Base-by-base conservation (phyloP, 352 stramenopile genomes). In the Plasmopara halstedii region DNA sequence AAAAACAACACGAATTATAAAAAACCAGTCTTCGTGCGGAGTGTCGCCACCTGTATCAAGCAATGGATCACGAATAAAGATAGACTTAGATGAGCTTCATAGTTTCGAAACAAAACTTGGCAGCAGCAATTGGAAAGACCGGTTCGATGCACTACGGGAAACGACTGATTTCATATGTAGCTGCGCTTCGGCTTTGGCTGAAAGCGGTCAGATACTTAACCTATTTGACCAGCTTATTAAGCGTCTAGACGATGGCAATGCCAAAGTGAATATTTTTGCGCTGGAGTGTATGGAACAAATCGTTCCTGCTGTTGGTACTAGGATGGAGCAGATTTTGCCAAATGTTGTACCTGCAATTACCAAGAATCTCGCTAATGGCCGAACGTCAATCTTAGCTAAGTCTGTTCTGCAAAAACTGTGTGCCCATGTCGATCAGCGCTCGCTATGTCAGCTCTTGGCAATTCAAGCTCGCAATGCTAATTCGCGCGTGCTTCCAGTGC, bases 51-150 rank as follows among this genome's bases (percentile, higher is more conserved):
- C 36, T 8, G 19, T 40, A 17, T 61, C 48, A 15, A 59, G 35
- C 50, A 55, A 26, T 34, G 53, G 32, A 61, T 50, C 29, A 40
- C 42, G 52, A 52, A 52, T 36, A 32, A 59, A 34, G 10, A 32
- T 84, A n/a, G 71, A 84, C 20, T 34, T 31, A 9, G 64, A 78
- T 1, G 50, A 54, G 9, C 40, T 91, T 9, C 40, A 53, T 42
- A 39, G 38, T n/a, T 42, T 91, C 9, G 48, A 70, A 4, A 64
- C 54, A 9, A 67, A 67, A 17, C 68, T 91, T 13, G 64, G 83
- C 4, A 88, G 73, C 39, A 75, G 51, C 51, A 88, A 88, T 47
- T 91, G 77, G 80, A 88, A 85, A 58, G 77, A 88, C 35, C 76
- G 80, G 0, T 80, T 79, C 18, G 71, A 88, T 5, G 77, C 74